A percentile compares a stretch with the other conserved stretches of the same genome.
Evolutionary conservation across 495 filamentous ascomycete species (phyloP).

Genomic region (Tuber umbilicatum): DNA sequence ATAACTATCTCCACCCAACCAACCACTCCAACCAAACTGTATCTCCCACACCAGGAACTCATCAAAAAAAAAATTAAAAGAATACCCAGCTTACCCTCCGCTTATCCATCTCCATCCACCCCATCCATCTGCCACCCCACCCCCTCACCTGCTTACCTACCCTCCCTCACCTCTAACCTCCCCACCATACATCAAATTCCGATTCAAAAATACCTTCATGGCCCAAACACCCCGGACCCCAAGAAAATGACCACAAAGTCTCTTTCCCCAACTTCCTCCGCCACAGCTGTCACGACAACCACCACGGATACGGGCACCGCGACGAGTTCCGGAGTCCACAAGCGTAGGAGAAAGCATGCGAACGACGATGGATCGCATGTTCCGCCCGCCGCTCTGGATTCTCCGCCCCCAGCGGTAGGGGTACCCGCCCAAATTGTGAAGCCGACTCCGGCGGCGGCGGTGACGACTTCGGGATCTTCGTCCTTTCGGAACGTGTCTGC

Average conservation of each 20-base stretch:
- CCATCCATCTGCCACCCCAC: not conserved
- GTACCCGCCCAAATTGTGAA: constrained; percentile 16
- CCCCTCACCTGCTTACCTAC: not conserved
- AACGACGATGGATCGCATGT: constrained; percentile 31
- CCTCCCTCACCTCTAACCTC: not conserved
- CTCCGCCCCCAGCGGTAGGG: constrained; percentile 14
- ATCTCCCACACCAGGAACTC: not conserved
- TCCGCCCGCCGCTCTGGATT: constrained; percentile 17
- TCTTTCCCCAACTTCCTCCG: constrained; percentile 1
- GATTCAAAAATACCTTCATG: not conserved
- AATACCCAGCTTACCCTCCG: not conserved
- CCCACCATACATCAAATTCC: not conserved
- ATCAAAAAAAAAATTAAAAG: not conserved
- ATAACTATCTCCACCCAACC: not conserved
- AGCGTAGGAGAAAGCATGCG: constrained; percentile 34
- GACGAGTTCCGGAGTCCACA: constrained; percentile 30
- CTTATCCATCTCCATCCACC: not conserved
- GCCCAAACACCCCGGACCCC: not conserved
- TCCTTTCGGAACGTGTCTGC: constrained; percentile 90
- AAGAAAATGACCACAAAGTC: constrained; percentile 3
- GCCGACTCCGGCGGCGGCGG: constrained; percentile 21
- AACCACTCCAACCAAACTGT: not conserved
- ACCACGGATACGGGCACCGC: not conserved
- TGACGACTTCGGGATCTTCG: constrained; percentile 44
- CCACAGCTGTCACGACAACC: not conserved